phyloP scores from a whole-genome alignment of 345 rosid genomes.

The Heritiera fomes region DNA sequence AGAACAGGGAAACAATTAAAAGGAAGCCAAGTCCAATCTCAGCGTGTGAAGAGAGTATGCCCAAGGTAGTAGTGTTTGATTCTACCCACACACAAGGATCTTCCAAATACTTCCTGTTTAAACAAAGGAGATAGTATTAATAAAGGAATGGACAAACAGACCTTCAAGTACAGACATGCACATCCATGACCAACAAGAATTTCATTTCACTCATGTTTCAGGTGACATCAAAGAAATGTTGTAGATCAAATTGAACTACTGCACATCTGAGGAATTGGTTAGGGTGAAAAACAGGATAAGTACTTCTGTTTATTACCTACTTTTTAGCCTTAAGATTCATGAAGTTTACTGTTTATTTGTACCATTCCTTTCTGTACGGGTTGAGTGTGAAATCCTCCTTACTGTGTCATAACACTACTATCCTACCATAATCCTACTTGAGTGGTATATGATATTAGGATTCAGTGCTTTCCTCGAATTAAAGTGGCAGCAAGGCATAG shows the following conservation, averaged over 20 bases:
- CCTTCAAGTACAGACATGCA: not conserved
- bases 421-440: not conserved
- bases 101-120: constrained; percentile 83
- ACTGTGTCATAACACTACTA: not conserved
- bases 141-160: not conserved
- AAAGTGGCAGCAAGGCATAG: not conserved
- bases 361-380: not conserved
- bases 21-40: constrained; percentile 94
- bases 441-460: not conserved
- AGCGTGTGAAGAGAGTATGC: constrained; percentile 83
- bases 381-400: not conserved
- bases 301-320: not conserved
- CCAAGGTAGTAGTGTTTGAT: constrained; percentile 79
- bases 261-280: not conserved
- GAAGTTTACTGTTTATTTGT: not conserved
- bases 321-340: not conserved
- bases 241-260: not conserved
- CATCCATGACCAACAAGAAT: not conserved
- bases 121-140: constrained; percentile 20
- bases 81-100: constrained; percentile 97
- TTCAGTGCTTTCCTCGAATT: not conserved
- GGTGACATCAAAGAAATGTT: not conserved
- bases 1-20: constrained; percentile 69
- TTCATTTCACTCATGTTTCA: not conserved
- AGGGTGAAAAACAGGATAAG: not conserved